Evolutionary conservation across 2,329 filamentous ascomycete species (phyloP), one percentile per base, ranked within the genome.

Genomic region (Penicillium sumatraense): DNA sequence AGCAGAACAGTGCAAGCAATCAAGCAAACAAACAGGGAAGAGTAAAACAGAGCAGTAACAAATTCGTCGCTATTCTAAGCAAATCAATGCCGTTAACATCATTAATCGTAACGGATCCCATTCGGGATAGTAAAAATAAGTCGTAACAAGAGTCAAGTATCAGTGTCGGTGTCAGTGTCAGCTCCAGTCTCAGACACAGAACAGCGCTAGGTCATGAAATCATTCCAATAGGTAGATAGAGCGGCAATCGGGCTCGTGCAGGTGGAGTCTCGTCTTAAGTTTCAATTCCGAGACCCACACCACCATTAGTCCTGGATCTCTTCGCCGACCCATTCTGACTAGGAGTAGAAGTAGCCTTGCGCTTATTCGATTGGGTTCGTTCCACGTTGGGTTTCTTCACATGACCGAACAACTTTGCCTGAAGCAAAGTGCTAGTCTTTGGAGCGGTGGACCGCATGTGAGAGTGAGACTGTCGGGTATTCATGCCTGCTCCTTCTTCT

Each of bases 341-440:
- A 59, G 69, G 71, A 61, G 67, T 73, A 53, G 69, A 72, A 61
- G 67, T 73, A 53, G 68, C 71, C 63, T 76, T 76, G 56, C 76
- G 73, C 68, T 79, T 79, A 27, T 36, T 55, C 54, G 54, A 45
- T 49, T 35, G 58, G 42, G 63, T 53, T 20, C 73, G 71, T 7
- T 78, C 75, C 51, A 76, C 68, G 40, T 78, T 77, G 13, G 78
- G 69, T 70, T 89, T 89, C 63, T 80, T 84, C 24, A 88, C 80
- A 31, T 83, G 78, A 1, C 85, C 86, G 65, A 86, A 87, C 4
- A 89, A 72, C 68, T 85, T 88, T 35, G 80, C 81, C 68, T 89
- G 86, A n/a, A 84, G 75, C 31, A 81, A 59, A 49, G 74, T 75
- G 68, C 72, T 81, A 60, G 66, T 76, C 63, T 72, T 77, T 55